A percentile compares a stretch with the other conserved stretches of the same genome.
These are phyloP conservation scores for Spergularia marina DNA, from an alignment of 148 eudicot species.

Conservation along the genomic window DNA sequence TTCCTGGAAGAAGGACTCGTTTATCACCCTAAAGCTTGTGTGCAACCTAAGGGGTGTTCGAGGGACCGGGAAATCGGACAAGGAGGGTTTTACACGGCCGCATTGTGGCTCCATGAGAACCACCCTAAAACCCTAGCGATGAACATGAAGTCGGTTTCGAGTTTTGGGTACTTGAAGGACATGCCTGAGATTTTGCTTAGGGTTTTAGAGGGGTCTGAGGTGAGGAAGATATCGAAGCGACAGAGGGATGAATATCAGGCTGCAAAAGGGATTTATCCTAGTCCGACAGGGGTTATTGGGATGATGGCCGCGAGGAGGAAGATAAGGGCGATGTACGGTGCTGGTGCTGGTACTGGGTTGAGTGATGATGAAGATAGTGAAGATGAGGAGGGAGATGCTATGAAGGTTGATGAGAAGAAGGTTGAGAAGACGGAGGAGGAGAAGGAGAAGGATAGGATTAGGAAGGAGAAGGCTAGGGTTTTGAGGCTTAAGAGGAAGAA, in stretches of 20 bases:
- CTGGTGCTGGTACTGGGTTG: too few species aligned
- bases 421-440: conserved; percentile 6
- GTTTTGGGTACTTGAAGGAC: conserved; percentile 18
- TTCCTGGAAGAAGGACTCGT: conserved; percentile 8
- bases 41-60: conserved; percentile 17
- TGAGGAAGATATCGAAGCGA: conserved; percentile 12
- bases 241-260: background rate
- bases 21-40: conserved; percentile 9
- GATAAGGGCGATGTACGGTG: too few species aligned
- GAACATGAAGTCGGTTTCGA: conserved; percentile 4
- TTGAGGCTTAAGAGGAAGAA: conserved; percentile 14
- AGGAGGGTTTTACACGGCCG: conserved; percentile 17
- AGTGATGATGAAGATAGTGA: background rate
- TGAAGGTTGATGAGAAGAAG: background rate
- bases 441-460: conserved; percentile 7
- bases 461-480: conserved; percentile 18
- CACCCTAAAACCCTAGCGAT: conserved; percentile 15
- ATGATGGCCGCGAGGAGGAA: too few species aligned
- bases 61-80: conserved; percentile 20
- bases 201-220: conserved; percentile 14
- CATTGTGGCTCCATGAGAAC: conserved; percentile 13
- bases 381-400: background rate
- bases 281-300: too few species aligned
- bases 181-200: conserved; percentile 18
- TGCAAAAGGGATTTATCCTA: background rate